phyloP scores from a whole-genome alignment of 192 early-diverging fungal species.

The Mortierella hygrophila region DNA sequence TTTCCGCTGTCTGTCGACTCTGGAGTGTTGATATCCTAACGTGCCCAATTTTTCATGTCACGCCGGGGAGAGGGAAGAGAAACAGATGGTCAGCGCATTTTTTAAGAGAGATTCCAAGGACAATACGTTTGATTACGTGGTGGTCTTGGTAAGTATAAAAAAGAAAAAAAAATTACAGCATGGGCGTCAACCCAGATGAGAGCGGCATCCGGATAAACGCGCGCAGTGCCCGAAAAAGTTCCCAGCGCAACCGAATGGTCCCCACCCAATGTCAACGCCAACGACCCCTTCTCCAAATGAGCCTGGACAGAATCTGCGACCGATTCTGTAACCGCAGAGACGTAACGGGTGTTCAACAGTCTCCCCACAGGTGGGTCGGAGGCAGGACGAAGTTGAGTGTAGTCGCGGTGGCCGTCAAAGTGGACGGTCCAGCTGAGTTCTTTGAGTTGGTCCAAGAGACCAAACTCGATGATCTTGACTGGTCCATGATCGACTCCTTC shows the following conservation, averaged over 20 bases:
- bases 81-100: not conserved
- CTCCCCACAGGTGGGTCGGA: constrained; percentile 74
- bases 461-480: constrained; percentile 79
- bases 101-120: not conserved
- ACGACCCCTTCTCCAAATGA: constrained; percentile 67
- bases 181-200: constrained; percentile 95
- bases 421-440: constrained; percentile 80
- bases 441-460: constrained; percentile 83
- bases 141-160: not conserved
- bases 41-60: not conserved
- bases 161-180: constrained; percentile 61
- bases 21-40: constrained; percentile 91
- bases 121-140: not conserved
- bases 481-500: constrained; percentile 90
- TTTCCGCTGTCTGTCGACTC: constrained; percentile 87
- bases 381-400: constrained; percentile 72
- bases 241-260: constrained; percentile 94
- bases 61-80: not conserved
- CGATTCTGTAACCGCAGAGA: constrained; percentile 77
- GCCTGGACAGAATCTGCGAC: constrained; percentile 72
- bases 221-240: constrained; percentile 81
- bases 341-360: constrained; percentile 85
- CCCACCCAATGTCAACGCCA: constrained; percentile 91
- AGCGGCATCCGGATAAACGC: constrained; percentile 79
- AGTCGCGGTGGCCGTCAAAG: constrained; percentile 76